Evolutionary conservation across 352 stramenopile genomes (phyloP), one percentile per base, ranked within the genome.

Genomic region (Nothophytophthora sp.): DNA sequence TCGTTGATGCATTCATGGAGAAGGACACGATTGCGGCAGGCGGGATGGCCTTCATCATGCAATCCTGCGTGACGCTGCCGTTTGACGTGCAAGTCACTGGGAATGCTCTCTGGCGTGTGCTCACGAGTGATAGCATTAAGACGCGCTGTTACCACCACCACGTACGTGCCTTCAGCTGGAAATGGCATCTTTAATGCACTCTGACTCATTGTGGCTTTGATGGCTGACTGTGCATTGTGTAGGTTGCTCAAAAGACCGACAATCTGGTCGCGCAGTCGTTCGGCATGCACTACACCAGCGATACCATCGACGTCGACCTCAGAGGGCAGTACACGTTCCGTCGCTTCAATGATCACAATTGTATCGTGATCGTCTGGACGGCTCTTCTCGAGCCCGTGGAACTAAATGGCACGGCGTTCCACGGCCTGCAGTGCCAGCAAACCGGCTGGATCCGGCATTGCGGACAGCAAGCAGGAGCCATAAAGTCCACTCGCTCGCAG

Each of bases 281-380:
- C 23, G 33, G 44, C 4, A 25, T 41, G 6, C 32, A 18, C 29
- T 41, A 37, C 30, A 3, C 4, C 13, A 28, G n/a, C 32, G 33
- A 43, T 12, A 19, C 20, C 15, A 11, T 20, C 5, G 18, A 25
- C 3, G 20, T 9, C 12, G 30, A 52, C 42, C 20, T 52, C 22
- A 29, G 44, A 1, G 7, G 30, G 9, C 20, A 37, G 23, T 52
- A 42, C 32, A 52, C 44, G 12, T 33, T 76, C n/a, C 60, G 63
- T 2, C 64, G 58, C 16, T 81, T 66, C 24, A 34, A 61, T 6
- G 63, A 81, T 22, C 32, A 45, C 1, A 33, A 61, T 9, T 58
- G 70, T n/a, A 33, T 56, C 23, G 49, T 80, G 18, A 38, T 75
- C 4, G 63, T 73, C 19, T 76, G 63, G 66, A 67, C 43, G 27